Percentiles rank a stretch among this genome's conserved stretches.
Conservation (phyloP, 805 yeast genomes). For the Cyberlindnera americana region DNA sequence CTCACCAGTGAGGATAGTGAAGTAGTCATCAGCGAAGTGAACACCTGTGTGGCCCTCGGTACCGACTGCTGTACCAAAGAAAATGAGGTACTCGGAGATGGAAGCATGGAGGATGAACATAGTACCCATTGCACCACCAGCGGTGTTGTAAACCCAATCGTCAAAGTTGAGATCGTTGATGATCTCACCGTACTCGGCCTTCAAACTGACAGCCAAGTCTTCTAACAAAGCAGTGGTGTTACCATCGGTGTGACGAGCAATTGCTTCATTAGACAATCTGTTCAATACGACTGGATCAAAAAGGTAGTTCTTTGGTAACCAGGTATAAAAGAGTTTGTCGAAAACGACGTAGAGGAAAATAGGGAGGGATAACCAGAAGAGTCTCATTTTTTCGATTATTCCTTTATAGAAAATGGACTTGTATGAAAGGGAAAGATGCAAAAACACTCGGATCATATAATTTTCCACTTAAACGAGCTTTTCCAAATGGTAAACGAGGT, state of each 20-base stretch:
- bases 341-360: conserved; percentile 32
- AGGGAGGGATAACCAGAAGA: conserved; percentile 24
- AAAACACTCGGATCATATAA: no score
- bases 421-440: no score
- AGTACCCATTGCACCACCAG: conserved; percentile 98
- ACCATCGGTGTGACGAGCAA: conserved; percentile 50
- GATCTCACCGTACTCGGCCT: conserved; percentile 64
- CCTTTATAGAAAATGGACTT: no score
- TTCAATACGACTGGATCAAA: conserved; percentile 68
- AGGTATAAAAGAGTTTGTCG: conserved; percentile 45
- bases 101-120: conserved; percentile 97
- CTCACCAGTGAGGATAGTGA: conserved; percentile 80
- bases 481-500: no score
- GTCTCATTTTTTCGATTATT: conserved; percentile 15
- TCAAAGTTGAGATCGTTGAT: conserved; percentile 70
- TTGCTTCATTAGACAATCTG: conserved; percentile 50
- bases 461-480: no score
- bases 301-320: conserved; percentile 68
- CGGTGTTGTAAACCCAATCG: conserved; percentile 96
- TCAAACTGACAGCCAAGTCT: conserved; percentile 56
- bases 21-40: conserved; percentile 96
- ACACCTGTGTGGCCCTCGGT: conserved; percentile 96
- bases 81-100: conserved; percentile 83
- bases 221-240: conserved; percentile 61
- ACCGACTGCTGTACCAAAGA: conserved; percentile 91